Evolutionary conservation across 2,329 filamentous ascomycete genomes (phyloP), one percentile per base, ranked within the genome.

Genomic region (Monosporascus sp.): DNA sequence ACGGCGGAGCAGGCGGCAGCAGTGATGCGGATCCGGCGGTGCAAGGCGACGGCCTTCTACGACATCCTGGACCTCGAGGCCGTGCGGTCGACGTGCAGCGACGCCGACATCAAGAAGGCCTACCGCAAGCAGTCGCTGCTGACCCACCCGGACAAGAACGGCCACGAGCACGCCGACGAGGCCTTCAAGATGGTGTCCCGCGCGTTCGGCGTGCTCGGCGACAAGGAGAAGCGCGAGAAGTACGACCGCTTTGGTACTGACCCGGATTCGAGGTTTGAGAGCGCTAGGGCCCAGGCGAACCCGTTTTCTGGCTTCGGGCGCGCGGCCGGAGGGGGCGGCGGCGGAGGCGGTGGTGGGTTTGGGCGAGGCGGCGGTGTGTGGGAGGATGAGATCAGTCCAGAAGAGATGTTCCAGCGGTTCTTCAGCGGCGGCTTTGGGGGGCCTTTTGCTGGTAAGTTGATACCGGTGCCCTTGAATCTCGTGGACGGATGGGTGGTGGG

Each of bases 111-210:
- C 69, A 99, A 97, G 73, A 97, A 97, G 77, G 93, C 94, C 7
- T 99, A 99, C 74, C 84, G 93, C 67, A 97, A 96, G 75, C 81
- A 95, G 69, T 94, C 89, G 68, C 77, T 99, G 65, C 79, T 97
- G 67, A 99, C 94, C 55, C 94, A 99, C 78, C 94, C 94, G 58
- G 94, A 99, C 78, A 99, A 99, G 78, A 99, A 99, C 79, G 92
- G 92, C 49, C 92, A 97, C 70, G 87, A 93, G 38, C 85, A 95
- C 55, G 93, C 94, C 52, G 94, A 97, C 70, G 94, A 99, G 76
- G 94, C 94, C 35, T 99, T 99, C 77, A 99, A 99, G 78, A 89
- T 97, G 89, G 91, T 99, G 24, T 89, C 90, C 65, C 82, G 91
- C 63, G 94, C 94, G 17, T 99, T 99, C 70, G 89, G 95, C 63